phyloP scores from a whole-genome alignment of 345 rosid species.

The Balakata baccata region DNA sequence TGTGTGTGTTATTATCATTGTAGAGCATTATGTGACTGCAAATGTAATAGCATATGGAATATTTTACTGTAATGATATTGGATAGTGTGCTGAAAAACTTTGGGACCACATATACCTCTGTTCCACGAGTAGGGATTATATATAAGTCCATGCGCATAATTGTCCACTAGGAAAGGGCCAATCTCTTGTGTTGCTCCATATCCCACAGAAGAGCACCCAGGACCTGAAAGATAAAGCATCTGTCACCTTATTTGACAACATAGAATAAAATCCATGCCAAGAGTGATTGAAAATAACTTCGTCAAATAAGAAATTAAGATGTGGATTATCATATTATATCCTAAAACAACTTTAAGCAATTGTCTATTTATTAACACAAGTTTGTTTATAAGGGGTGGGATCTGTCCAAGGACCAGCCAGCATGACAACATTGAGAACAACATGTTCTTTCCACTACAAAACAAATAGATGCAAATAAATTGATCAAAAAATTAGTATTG shows the following conservation, averaged over 20 bases:
- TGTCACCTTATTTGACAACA: conserved; percentile 43
- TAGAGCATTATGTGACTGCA: conserved; percentile 21
- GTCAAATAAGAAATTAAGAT: conserved; percentile 8
- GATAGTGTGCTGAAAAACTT: not conserved
- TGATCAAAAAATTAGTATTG: conserved; percentile 15
- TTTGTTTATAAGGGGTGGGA: conserved; percentile 5
- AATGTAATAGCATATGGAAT: not conserved
- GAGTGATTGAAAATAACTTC: conserved; percentile 10
- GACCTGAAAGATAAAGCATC: conserved; percentile 59
- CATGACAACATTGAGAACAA: conserved; percentile 17
- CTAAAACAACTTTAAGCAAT: conserved; percentile 6
- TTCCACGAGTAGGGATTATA: conserved; percentile 80
- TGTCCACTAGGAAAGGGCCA: conserved; percentile 88
- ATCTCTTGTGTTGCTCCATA: conserved; percentile 97
- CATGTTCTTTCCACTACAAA: not conserved
- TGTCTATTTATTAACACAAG: conserved; percentile 7
- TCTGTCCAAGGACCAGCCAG: conserved; percentile 19
- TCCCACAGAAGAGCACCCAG: conserved; percentile 97
- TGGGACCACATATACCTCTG: conserved; percentile 42
- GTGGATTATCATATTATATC: conserved; percentile 16
- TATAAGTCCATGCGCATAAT: conserved; percentile 50
- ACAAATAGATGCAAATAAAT: not conserved
- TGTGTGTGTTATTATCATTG: too few species aligned
- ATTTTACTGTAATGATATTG: not conserved
- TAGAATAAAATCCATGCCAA: conserved; percentile 1